phyloP scores from a whole-genome alignment of 805 yeast species.

The Zygosaccharomyces gambellarensis region DNA sequence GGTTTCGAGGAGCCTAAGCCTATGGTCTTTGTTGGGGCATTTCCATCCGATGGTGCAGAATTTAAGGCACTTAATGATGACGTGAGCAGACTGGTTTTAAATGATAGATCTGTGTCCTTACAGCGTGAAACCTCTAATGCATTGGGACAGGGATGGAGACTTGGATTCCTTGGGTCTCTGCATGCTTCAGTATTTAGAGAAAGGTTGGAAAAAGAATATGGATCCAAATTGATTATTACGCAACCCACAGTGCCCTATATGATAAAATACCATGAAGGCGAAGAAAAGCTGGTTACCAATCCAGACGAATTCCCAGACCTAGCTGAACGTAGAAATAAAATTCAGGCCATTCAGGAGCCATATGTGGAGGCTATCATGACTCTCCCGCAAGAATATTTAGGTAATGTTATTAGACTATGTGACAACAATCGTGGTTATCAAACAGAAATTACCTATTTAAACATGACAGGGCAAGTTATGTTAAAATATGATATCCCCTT shows the following conservation, averaged over 20 bases:
- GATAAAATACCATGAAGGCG: slow-evolving; percentile 62
- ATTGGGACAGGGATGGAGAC: slow-evolving; percentile 95
- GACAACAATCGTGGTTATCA: slow-evolving; percentile 82
- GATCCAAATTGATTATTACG: slow-evolving; percentile 84
- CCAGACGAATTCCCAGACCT: slow-evolving; percentile 88
- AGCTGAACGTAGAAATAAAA: slow-evolving; percentile 35
- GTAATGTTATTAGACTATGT: slow-evolving; percentile 80
- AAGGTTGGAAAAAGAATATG: slow-evolving; percentile 87
- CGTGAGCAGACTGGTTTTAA: slow-evolving; percentile 79
- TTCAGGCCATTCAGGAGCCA: slow-evolving; percentile 65
- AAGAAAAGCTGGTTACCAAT: slow-evolving; percentile 64
- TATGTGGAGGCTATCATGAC: slow-evolving; percentile 87
- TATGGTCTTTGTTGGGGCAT: slow-evolving; percentile 98
- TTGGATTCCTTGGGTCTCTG: slow-evolving; percentile 88
- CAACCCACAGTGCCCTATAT: slow-evolving; percentile 95
- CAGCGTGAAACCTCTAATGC: slow-evolving; percentile 92
- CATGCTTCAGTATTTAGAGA: slow-evolving; percentile 96
- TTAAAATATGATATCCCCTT: slow-evolving; percentile 78
- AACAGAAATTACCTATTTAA: slow-evolving; percentile 67
- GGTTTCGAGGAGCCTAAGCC: slow-evolving; percentile 97
- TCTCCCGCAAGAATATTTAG: slow-evolving; percentile 83
- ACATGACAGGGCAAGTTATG: slow-evolving; percentile 69
- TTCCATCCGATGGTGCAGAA: slow-evolving; percentile 91
- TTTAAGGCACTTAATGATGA: slow-evolving; percentile 86
- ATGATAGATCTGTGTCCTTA: slow-evolving; percentile 86